Conservation (phyloP, 2,329 filamentous ascomycete species). For the Cercospora sesami region DNA sequence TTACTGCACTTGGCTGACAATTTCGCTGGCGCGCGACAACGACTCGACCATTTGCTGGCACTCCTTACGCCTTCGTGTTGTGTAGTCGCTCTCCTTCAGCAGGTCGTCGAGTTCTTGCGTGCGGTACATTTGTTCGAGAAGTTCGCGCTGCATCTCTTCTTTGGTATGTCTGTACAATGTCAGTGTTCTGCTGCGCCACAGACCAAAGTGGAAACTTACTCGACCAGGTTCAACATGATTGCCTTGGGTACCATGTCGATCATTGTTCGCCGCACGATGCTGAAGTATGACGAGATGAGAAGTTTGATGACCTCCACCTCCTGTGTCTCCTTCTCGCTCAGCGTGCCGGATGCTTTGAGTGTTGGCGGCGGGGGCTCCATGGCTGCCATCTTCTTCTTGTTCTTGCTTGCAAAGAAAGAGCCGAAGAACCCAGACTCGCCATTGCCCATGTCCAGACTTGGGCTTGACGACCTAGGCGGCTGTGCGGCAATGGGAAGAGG, state of each 20-base stretch:
- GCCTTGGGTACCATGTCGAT: constrained; percentile 99
- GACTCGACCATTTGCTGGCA: constrained; percentile 99
- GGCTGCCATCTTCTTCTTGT: constrained; percentile 99
- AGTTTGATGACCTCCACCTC: constrained; percentile 99
- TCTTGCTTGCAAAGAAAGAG: constrained; percentile 98
- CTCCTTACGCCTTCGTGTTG: constrained; percentile 89
- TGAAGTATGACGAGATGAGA: constrained; percentile 94
- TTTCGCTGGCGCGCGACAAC: constrained; percentile 77
- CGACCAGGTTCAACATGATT: constrained; percentile 94
- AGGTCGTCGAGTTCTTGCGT: constrained; percentile 86
- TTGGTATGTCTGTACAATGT: constrained; percentile 71
- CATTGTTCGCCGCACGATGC: constrained; percentile 97
- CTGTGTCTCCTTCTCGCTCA: constrained; percentile 90
- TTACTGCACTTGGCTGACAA: constrained; percentile 76
- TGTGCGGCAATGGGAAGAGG: constrained; percentile 65
- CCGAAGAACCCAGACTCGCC: constrained; percentile 78
- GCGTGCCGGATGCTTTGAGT: constrained; percentile 88
- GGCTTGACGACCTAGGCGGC: constrained; percentile 73
- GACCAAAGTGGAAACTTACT: constrained; percentile 60
- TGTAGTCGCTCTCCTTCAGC: constrained; percentile 98
- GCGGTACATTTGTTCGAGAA: constrained; percentile 97
- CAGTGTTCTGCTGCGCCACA: constrained; percentile 16
- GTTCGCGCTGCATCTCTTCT: constrained; percentile 96
- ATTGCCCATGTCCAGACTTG: constrained; percentile 63
- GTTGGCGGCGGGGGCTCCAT: constrained; percentile 95